phyloP scores from a whole-genome alignment of 1,284 basidiomycete genomes.

The Pterulicium gracile region DNA sequence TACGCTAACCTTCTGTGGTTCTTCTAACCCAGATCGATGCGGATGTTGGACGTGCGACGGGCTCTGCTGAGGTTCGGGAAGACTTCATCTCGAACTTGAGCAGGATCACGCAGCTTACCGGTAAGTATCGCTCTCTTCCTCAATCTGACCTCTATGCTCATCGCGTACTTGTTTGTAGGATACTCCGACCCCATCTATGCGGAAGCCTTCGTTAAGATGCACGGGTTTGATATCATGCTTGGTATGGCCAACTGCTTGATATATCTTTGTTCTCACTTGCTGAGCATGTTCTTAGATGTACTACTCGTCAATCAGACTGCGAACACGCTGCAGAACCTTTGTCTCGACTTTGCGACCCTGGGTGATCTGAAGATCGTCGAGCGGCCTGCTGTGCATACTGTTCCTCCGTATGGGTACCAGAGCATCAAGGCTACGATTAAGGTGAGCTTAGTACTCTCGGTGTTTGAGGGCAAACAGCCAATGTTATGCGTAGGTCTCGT shows the following conservation, averaged over 20 bases:
- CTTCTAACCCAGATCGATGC: constrained; percentile 75
- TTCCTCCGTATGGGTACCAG: constrained; percentile 96
- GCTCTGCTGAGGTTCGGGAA: constrained; percentile 74
- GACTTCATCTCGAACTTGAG: constrained; percentile 97
- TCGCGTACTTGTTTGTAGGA: constrained; percentile 31
- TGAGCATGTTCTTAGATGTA: constrained; percentile 51
- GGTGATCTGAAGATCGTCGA: constrained; percentile 98
- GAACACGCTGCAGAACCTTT: constrained; percentile 94
- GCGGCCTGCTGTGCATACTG: constrained; percentile 84
- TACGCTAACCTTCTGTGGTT: constrained; percentile 7
- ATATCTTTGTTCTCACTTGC: background rate
- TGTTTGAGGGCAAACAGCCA: background rate
- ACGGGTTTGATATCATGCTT: constrained; percentile 95
- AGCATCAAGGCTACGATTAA: constrained; percentile 99
- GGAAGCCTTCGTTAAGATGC: constrained; percentile 96
- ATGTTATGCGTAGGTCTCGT: constrained; percentile 50
- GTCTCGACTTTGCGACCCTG: constrained; percentile 94
- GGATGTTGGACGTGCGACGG: constrained; percentile 88
- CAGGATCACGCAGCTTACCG: constrained; percentile 92
- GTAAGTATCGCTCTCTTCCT: constrained; percentile 23
- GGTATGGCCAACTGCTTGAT: constrained; percentile 31
- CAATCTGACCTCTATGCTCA: constrained; percentile 1
- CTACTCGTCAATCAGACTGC: constrained; percentile 95
- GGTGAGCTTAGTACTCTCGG: constrained; percentile 28
- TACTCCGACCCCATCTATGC: constrained; percentile 99